Conservation (phyloP, 2,329 filamentous ascomycete genomes). For the Lasiodiplodia sp. region DNA sequence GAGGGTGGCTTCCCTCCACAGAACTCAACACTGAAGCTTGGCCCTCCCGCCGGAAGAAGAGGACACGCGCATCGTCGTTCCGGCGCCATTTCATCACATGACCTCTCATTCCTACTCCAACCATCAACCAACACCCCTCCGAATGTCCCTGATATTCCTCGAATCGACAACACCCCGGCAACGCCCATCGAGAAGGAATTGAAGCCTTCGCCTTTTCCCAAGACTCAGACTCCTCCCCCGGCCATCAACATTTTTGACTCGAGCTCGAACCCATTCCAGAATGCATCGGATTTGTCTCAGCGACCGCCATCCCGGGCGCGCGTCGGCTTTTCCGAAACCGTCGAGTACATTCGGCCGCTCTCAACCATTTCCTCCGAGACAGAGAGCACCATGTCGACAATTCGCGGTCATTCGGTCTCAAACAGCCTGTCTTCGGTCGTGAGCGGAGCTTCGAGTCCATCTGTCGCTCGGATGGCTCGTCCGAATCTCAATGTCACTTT, state of each 20-base stretch:
- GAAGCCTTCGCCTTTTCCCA: conserved; percentile 22
- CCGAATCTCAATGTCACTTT: conserved; percentile 50
- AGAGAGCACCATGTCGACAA: conserved; percentile 74
- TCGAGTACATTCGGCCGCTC: conserved; percentile 83
- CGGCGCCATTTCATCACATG: conserved; percentile 80
- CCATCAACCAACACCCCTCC: conserved; percentile 63
- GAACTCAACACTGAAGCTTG: conserved; percentile 56
- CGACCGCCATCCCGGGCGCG: conserved; percentile 63
- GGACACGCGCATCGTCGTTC: conserved; percentile 85
- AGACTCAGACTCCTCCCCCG: conserved; percentile 35
- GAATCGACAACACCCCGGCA: conserved; percentile 26
- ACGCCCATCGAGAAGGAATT: conserved; percentile 22
- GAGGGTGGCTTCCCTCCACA: conserved; percentile 66
- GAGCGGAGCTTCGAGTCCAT: conserved; percentile 62
- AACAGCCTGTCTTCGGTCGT: conserved; percentile 82
- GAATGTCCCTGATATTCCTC: conserved; percentile 32
- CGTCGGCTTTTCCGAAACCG: conserved; percentile 83
- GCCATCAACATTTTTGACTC: conserved; percentile 44
- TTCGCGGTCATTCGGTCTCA: conserved; percentile 75
- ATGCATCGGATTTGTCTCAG: conserved; percentile 43
- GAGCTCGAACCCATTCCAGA: conserved; percentile 37
- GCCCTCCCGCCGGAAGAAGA: conserved; percentile 63
- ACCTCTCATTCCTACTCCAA: conserved; percentile 74
- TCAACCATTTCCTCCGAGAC: conserved; percentile 87
- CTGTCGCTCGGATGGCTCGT: conserved; percentile 51